Evolutionary conservation across 2,329 filamentous ascomycete species (phyloP).

Genomic region (Cordyceps militaris): DNA sequence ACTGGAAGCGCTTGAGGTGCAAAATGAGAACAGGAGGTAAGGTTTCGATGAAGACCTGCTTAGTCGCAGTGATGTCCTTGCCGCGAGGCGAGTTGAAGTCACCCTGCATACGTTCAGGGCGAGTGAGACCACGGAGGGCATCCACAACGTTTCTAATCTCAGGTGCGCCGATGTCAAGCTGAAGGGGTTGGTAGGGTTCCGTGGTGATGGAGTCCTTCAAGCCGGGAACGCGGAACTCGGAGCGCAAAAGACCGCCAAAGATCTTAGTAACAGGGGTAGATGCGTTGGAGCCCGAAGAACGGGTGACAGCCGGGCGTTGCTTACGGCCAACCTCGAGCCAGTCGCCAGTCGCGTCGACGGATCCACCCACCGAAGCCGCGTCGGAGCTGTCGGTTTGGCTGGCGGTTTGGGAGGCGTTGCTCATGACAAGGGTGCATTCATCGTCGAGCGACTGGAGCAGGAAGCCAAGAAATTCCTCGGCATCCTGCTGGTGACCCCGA

Average conservation of each 20-base stretch:
- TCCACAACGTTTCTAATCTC: slow-evolving; percentile 88
- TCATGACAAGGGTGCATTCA: slow-evolving; percentile 75
- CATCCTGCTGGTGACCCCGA: slow-evolving; percentile 95
- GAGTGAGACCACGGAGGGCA: slow-evolving; percentile 77
- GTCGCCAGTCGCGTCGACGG: slow-evolving; percentile 35
- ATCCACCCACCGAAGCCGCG: slow-evolving; percentile 22
- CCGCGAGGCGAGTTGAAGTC: slow-evolving; percentile 77
- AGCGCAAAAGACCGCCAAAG: slow-evolving; percentile 85
- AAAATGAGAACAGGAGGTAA: slow-evolving; percentile 87
- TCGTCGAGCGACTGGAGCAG: slow-evolving; percentile 88
- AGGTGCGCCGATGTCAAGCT: slow-evolving; percentile 85
- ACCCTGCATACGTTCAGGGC: slow-evolving; percentile 75
- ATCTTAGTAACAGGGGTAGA: slow-evolving; percentile 88
- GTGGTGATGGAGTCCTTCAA: slow-evolving; percentile 86
- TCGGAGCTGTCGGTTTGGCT: slow-evolving; percentile 29
- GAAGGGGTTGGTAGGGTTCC: slow-evolving; percentile 88
- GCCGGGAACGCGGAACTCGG: slow-evolving; percentile 79
- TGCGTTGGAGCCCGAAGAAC: slow-evolving; percentile 68
- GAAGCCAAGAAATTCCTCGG: slow-evolving; percentile 93
- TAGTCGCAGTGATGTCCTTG: slow-evolving; percentile 70
- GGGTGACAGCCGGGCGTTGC: slow-evolving; percentile 79
- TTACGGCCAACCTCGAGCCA: slow-evolving; percentile 95
- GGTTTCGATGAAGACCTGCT: slow-evolving; percentile 90
- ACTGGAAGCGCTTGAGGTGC: slow-evolving; percentile 95
- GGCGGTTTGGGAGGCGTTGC: slow-evolving; percentile 17